Evolutionary conservation across 2,329 filamentous ascomycete genomes (phyloP), one percentile per base, ranked within the genome.

Genomic region (Torrubiellomyces zombiae): DNA sequence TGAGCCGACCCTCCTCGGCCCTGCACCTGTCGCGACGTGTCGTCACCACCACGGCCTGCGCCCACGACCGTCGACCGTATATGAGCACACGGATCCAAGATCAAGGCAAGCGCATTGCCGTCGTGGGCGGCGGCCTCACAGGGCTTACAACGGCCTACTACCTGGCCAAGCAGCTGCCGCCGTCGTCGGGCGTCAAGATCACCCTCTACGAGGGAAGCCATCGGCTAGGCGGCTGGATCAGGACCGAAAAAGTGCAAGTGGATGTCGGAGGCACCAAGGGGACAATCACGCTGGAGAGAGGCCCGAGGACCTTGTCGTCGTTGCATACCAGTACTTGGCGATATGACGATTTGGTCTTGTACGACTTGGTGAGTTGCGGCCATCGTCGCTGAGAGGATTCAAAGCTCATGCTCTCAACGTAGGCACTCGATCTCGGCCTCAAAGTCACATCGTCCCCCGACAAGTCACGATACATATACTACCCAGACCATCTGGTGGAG

Each of bases 61-160:
- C 13, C 14, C 13, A 29, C 28, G 26, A n/a, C n/a, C 35, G 28
- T 17, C 32, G 22, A 22, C 28, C 24, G 21, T 30, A 29, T 13
- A 26, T 31, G 18, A 19, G 15, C 20, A 27, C 21, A 21, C 9
- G 11, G 23, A 13, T 38, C n/a, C n/a, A n/a, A n/a, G n/a, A n/a
- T n/a, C n/a, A n/a, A n/a, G n/a, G n/a, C 11, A 38, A 48, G 28
- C 36, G 50, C 12, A 55, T 81, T 28, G 80, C 77, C 14, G 60
- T 91, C 25, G 50, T 91, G 16, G 83, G 83, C 26, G 81, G 74
- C 31, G 83, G 83, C 20, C 73, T 93, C 44, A 89, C 81, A 2
- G 83, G 83, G 25, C 64, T 93, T 23, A 67, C 75, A 18, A 64
- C 73, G 19, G 81, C 82, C 16, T 81, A 80, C 55, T 83, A 80